Base-by-base conservation (phyloP, 495 filamentous ascomycete species). In the Cudoniella acicularis region DNA sequence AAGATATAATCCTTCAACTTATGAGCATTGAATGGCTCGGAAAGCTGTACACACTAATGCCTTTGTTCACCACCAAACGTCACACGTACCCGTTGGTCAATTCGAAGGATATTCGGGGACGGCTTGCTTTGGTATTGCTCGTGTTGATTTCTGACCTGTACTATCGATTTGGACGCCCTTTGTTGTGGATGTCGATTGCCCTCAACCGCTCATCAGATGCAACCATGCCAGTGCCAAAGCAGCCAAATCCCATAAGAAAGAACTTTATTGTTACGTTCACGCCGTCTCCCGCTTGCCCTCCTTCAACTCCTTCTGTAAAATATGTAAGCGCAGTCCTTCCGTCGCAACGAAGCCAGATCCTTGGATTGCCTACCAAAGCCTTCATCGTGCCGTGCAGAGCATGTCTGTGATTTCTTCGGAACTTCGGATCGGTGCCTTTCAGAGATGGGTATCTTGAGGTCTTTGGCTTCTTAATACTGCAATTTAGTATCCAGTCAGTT, bases 41-140 rank as follows among this genome's bases (percentile, higher is more conserved):
- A 62, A 79, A 83, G 91, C 91, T 97, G 94, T 98, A 98, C 94
- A 98, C 94, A 98, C 92, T 90, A 87, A 96, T 98, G 94, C 94
- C 94, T 71, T 80, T 45, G 43, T 54, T 41, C 9, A 25, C 58
- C 25, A 47, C 52, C 21, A 45, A 45, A 52, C 30, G 21, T 10
- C 36, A 36, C 30, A 52, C 13, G 27, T 43, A 55, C 20, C 43
- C 47, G 24, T 20, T 18, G 47, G 45, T 45, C 40, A 46, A 48
- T 16, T n/a, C 62, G 50, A 40, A 62, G 47, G 47, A 21, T 47
- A 18, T 54, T 62, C 53, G 47, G 17, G 58, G 24, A 36, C 17
- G 30, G 22, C 24, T 26, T 30, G 53, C 25, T 30, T 47, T 63
- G 56, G 64, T 43, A 45, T 59, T 49, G 56, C 49, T 65, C 26